phyloP scores from a whole-genome alignment of 1,284 basidiomycete species.

The Ceraceosorus guamensis region DNA sequence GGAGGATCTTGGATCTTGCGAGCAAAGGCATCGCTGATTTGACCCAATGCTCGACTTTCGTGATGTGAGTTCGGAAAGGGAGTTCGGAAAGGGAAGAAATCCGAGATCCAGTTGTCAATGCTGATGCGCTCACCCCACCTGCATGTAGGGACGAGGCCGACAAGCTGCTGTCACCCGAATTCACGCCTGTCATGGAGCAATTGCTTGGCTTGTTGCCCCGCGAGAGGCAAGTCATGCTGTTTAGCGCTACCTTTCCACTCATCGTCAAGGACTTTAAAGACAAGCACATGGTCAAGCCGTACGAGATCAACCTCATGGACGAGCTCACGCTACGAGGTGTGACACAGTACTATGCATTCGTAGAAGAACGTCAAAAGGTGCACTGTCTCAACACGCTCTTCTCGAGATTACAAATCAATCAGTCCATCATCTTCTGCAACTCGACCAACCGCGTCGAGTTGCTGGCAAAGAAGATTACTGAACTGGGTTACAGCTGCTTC shows the following conservation, averaged over 20 bases:
- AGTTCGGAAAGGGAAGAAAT: not conserved
- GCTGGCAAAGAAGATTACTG: constrained; percentile 96
- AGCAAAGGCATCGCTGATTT: constrained; percentile 91
- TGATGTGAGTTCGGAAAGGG: constrained; percentile 32
- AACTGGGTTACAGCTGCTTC: constrained; percentile 98
- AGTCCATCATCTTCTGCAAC: constrained; percentile 99
- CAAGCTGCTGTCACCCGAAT: constrained; percentile 93
- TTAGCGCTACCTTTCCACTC: constrained; percentile 97
- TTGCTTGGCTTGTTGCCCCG: constrained; percentile 75
- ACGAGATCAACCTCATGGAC: constrained; percentile 99
- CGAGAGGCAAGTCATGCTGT: constrained; percentile 94
- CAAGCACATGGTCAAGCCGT: constrained; percentile 92
- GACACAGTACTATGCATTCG: constrained; percentile 98
- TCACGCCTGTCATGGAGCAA: constrained; percentile 97
- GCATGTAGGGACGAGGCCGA: constrained; percentile 92
- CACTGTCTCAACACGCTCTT: constrained; percentile 97
- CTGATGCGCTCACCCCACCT: no score
- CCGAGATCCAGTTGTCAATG: not conserved
- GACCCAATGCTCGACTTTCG: constrained; percentile 83
- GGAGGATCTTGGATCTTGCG: constrained; percentile 87
- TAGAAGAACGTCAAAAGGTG: constrained; percentile 98
- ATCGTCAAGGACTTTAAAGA: constrained; percentile 99
- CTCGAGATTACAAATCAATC: constrained; percentile 98
- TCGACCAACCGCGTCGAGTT: constrained; percentile 98
- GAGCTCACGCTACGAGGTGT: constrained; percentile 97